Base-by-base conservation (phyloP, 2,329 filamentous ascomycete genomes). In the Penicillium aurantiogriseum region DNA sequence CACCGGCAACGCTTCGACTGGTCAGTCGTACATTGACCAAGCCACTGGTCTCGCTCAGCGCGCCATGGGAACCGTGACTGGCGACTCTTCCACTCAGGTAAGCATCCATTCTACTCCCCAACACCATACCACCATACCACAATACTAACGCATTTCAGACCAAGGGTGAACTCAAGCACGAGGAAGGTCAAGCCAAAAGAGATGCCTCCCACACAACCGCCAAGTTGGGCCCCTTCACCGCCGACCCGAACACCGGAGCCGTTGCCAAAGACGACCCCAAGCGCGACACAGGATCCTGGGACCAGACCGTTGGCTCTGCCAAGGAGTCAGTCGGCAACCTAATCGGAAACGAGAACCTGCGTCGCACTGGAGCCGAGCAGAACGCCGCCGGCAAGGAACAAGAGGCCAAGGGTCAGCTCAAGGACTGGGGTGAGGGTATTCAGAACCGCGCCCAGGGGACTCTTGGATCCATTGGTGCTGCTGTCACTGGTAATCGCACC, bases 221-320 rank as follows among this genome's bases (percentile, higher is more conserved):
- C 63, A 93, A 91, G 74, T 72, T 88, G n/a, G 91, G 89, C 5
- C 87, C 88, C 59, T 80, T 87, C 71, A 85, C 87, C 25, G 82
- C 90, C 0, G 71, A 73, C 57, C 88, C 88, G 11, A 80, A 87
- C 50, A 84, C 85, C 0, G 91, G 91, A 47, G 88, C 86, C 36
- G 79, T 89, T 48, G 83, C 87, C 61, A 82, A 84, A 65, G 91
- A 96, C 75, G 81, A 90, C 75, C 80, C 87, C 11, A 81, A 93
- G 73, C 90, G 92, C 63, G 79, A 82, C 23, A 73, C 84, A 19
- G 92, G 93, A 43, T 82, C 83, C 19, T 95, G 89, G 87, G 91
- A 96, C 79, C 92, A 97, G 78, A 96, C 91, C 5, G 71, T 92
- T n/a, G 93, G 92, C 51, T 85, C 88, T 1, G 87, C 87, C 43